phyloP scores from a whole-genome alignment of 2,329 filamentous ascomycete species.

The Aureobasidium melanogenum region DNA sequence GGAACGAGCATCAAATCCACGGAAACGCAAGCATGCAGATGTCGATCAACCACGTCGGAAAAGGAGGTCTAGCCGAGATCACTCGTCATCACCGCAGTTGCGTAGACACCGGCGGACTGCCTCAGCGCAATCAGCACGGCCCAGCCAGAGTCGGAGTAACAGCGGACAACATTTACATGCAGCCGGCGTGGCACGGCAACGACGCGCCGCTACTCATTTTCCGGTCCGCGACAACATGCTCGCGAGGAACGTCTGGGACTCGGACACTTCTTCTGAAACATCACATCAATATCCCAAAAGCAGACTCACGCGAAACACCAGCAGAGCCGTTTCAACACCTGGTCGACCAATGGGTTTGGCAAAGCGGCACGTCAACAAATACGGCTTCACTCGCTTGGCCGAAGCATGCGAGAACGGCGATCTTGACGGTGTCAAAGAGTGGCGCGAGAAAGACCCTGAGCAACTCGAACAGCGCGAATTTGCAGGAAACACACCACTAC shows the following conservation, averaged over 20 bases:
- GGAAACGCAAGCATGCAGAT: constrained; percentile 26
- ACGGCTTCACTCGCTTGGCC: constrained; percentile 84
- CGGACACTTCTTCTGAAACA: constrained; percentile 41
- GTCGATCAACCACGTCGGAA: constrained; percentile 11
- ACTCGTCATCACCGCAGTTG: constrained; percentile 53
- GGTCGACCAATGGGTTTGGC: constrained; percentile 50
- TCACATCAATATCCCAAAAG: constrained; percentile 53
- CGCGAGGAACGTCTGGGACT: constrained; percentile 44
- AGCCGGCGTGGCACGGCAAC: constrained; percentile 18
- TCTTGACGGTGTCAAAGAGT: constrained; percentile 65
- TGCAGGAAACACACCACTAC: constrained; percentile 90
- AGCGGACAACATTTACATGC: constrained; percentile 2
- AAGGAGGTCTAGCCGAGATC: constrained; percentile 18
- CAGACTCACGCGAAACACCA: constrained; percentile 43
- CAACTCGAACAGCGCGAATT: constrained; percentile 87
- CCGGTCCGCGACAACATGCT: constrained; percentile 23
- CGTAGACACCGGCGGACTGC: constrained; percentile 54
- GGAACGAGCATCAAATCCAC: constrained; percentile 23
- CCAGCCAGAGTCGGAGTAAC: constrained; percentile 39
- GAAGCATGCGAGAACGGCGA: constrained; percentile 82
- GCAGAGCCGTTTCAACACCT: constrained; percentile 44
- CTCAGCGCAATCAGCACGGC: constrained; percentile 53
- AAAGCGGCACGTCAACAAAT: constrained; percentile 84
- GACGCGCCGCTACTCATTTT: constrained; percentile 44
- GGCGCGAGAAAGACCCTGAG: constrained; percentile 69